Conservation (phyloP, 257 asterid genomes). For the Striga asiatica region DNA sequence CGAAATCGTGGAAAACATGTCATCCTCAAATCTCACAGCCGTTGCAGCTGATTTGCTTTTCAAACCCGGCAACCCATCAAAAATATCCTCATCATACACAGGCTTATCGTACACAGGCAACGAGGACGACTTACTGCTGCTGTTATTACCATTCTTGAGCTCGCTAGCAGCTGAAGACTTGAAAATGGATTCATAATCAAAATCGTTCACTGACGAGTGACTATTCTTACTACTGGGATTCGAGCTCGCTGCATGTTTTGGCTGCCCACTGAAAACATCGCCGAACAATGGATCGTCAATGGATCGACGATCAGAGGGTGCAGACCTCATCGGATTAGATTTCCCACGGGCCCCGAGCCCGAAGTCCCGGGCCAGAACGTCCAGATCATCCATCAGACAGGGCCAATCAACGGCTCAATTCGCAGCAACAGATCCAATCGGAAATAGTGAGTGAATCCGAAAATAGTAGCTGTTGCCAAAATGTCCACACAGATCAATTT, state of each 20-base stretch:
- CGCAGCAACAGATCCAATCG: constrained; percentile 33
- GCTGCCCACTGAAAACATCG: constrained; percentile 72
- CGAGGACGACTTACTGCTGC: constrained; percentile 26
- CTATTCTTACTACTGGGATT: constrained; percentile 19
- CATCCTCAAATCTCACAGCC: constrained; percentile 43
- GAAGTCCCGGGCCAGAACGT: constrained; percentile 59
- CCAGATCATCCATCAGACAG: constrained; percentile 77
- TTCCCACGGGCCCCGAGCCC: constrained; percentile 69
- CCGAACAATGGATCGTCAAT: constrained; percentile 46
- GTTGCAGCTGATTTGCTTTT: constrained; percentile 54
- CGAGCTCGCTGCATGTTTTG: constrained; percentile 41
- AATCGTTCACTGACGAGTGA: constrained; percentile 32
- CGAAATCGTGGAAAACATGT: constrained; percentile 47
- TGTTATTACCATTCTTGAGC: constrained; percentile 18
- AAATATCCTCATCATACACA: constrained; percentile 87
- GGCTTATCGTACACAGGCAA: constrained; percentile 91
- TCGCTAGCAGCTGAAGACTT: constrained; percentile 26
- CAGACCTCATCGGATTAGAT: constrained; percentile 92
- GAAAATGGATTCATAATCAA: constrained; percentile 56
- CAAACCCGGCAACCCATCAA: constrained; percentile 85
- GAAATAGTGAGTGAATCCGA: constrained; percentile 36
- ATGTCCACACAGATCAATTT: constrained; percentile 16
- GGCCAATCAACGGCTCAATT: constrained; percentile 17
- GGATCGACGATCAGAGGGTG: constrained; percentile 53
- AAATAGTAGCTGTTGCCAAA: neutral